Evolutionary conservation across 805 yeast genomes (phyloP), one percentile per base, ranked within the genome.

Genomic region (Pichia heedii): DNA sequence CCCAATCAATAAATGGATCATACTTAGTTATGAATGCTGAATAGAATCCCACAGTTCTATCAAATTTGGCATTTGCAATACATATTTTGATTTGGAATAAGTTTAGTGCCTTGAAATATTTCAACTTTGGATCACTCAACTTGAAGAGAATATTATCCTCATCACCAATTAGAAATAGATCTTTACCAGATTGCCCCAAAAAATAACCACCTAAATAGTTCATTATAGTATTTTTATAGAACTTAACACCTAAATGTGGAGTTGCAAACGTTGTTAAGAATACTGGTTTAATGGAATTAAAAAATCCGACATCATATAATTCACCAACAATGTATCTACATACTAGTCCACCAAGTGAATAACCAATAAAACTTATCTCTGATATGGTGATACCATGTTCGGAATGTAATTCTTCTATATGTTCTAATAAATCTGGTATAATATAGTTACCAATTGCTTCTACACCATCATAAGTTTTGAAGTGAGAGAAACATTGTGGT

Each of bases 291-390:
- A 85, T 70, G 1, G 54, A 54, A 2, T 73, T 73, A 52, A 79
- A 85, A 56, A 71, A 74, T 1, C 69, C 73, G 54, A 62, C 29
- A 61, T 68, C 47, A 65, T 69, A 52, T 66, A 73, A 48, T 68
- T 80, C 61, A 59, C 73, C 54, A 38, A 88, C 70, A 22, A 87
- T 80, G 58, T 85, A 88, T 40, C 97, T 68, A 0, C 88, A 70
- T 27, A 90, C 77, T 30, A 89, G 63, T 0, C 97, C 97, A 20
- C 97, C 97, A 46, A 90, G 65, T 0, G 96, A 85, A 60, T 89
- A 90, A 0, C 97, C 96, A 3, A 85, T 71, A 35, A 90, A 68
- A 48, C 94, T 84, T 40, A 90, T 73, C 51, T 78, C 74, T 12
- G 57, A 58, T 15, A 73, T 72, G 21, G 55, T 44, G 40, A 62